Conservation (phyloP, 1,139 yeast genomes). For the Magnusiomyces tetraspermus region DNA sequence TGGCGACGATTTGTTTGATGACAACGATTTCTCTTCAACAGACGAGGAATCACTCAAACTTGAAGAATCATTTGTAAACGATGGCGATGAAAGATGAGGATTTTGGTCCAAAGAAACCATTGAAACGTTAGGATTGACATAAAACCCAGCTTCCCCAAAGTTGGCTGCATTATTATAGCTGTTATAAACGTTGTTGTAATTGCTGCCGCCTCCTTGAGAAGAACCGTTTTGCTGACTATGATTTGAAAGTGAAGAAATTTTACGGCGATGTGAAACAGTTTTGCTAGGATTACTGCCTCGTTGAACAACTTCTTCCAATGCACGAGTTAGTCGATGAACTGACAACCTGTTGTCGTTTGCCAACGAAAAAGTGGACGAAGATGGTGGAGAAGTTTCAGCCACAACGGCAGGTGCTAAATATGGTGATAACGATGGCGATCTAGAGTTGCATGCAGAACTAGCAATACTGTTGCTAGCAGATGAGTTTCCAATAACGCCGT, state of each 20-base stretch:
- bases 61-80: no score
- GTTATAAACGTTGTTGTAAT: neutral
- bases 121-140: neutral
- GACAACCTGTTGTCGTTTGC: constrained; percentile 19
- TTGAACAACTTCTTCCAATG: constrained; percentile 27
- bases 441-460: neutral
- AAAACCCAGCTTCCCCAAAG: neutral
- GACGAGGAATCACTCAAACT: no score
- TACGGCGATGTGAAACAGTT: neutral
- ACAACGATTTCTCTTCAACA: no score
- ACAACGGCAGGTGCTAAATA: neutral
- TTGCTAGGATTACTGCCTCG: neutral
- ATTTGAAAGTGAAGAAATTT: neutral
- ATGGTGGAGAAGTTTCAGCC: neutral
- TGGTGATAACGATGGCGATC: constrained; percentile 8
- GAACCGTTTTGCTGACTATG: no score
- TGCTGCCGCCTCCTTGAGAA: no score
- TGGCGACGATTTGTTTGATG: neutral
- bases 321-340: constrained; percentile 25
- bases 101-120: neutral
- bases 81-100: no score
- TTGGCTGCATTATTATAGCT: neutral
- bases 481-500: neutral
- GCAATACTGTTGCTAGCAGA: constrained; percentile 1
- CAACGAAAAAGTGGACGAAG: constrained; percentile 7